Evolutionary conservation across 2,329 filamentous ascomycete species (phyloP).

Genomic region (Talaromyces amestolkiae): DNA sequence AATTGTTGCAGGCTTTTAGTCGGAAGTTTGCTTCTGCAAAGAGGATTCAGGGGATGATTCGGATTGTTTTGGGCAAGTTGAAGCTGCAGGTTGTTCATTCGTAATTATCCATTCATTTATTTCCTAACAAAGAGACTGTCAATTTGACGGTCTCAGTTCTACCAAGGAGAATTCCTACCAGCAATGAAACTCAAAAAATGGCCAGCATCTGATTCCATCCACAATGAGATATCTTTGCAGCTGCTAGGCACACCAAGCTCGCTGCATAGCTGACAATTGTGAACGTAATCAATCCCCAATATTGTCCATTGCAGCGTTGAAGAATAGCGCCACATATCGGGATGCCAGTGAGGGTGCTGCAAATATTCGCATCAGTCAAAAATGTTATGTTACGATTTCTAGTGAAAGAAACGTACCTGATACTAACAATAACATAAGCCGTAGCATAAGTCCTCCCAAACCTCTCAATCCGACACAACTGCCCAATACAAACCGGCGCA

Average conservation of each 20-base stretch:
- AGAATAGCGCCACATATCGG: not conserved
- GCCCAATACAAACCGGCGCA: conserved; percentile 79
- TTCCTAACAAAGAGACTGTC: not conserved
- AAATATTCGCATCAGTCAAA: not conserved
- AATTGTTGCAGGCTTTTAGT: conserved; percentile 25
- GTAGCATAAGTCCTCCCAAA: conserved; percentile 86
- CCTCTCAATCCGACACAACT: conserved; percentile 74
- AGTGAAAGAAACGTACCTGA: conserved; percentile 52
- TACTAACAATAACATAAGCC: conserved; percentile 74
- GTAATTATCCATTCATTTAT: not conserved
- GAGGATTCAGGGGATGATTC: conserved; percentile 26
- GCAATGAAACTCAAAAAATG: not conserved
- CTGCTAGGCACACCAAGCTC: not conserved
- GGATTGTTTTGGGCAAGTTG: conserved; percentile 10
- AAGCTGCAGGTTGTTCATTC: conserved; percentile 10
- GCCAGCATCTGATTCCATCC: not conserved
- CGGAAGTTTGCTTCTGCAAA: conserved; percentile 27
- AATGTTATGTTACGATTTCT: not conserved
- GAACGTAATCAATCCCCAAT: not conserved
- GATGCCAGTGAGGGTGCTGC: not conserved
- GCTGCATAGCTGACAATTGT: not conserved
- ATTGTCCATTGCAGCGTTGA: not conserved
- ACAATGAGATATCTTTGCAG: not conserved
- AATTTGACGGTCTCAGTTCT: no score
- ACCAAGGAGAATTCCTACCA: not conserved